A percentile compares a stretch with the other conserved stretches of the same genome.
phyloP scores from a whole-genome alignment of 306 rosid genomes.

The Abrus pulchellus region DNA sequence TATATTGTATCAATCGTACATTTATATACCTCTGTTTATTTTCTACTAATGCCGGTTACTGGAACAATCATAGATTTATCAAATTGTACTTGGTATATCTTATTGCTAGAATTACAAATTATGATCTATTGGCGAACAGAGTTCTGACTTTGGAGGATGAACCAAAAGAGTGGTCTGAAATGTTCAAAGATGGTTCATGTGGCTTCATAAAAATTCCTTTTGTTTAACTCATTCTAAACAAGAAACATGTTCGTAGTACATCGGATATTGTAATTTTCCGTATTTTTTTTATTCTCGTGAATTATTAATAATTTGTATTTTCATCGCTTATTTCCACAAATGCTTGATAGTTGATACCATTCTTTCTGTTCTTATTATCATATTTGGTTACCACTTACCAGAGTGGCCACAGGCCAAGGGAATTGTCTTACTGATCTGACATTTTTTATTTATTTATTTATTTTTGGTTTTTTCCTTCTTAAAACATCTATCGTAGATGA shows the following conservation, averaged over 20 bases:
- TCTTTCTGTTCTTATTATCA: neutral
- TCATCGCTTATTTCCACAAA: conserved; percentile 13
- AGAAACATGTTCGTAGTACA: conserved; percentile 29
- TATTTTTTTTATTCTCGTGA: conserved; percentile 9
- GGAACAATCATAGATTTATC: neutral
- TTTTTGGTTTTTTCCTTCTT: neutral
- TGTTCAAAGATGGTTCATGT: conserved; percentile 1
- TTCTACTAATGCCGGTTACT: neutral
- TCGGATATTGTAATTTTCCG: neutral
- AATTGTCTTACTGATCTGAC: conserved; percentile 9
- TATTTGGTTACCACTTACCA: neutral
- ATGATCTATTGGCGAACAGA: conserved; percentile 3
- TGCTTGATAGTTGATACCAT: conserved; percentile 27
- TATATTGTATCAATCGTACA: neutral
- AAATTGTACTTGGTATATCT: conserved; percentile 10
- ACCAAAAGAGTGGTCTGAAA: conserved; percentile 26
- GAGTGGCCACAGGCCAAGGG: conserved; percentile 17
- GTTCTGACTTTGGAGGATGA: conserved; percentile 34
- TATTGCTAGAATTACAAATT: conserved; percentile 2
- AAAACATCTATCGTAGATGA: conserved; percentile 18
- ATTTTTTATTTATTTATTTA: neutral
- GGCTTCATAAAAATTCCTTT: neutral
- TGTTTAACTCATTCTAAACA: conserved; percentile 8
- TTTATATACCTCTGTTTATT: neutral
- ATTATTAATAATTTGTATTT: conserved; percentile 11